Evolutionary conservation across 345 rosid genomes (phyloP).

Genomic region (Aquilaria yunnanensis): DNA sequence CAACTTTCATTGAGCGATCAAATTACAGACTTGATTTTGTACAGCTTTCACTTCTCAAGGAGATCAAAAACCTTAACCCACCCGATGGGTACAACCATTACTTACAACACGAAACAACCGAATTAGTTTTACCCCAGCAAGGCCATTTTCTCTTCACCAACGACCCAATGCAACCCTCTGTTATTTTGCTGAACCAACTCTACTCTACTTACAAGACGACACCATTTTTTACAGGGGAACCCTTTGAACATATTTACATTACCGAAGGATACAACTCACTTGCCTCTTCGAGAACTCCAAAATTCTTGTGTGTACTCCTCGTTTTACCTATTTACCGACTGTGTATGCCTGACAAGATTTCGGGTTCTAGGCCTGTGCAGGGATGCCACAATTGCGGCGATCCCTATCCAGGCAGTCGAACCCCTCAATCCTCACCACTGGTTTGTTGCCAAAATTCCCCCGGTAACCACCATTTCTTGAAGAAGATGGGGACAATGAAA

Average conservation of each 20-base stretch:
- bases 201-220: conserved; percentile 13
- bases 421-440: conserved; percentile 81
- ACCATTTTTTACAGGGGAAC: conserved; percentile 18
- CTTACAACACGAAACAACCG: conserved; percentile 12
- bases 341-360: not conserved
- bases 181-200: conserved; percentile 21
- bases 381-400: conserved; percentile 62
- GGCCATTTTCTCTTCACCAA: not conserved
- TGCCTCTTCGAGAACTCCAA: conserved; percentile 20
- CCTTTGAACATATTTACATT: conserved; percentile 36
- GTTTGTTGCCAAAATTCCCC: conserved; percentile 74
- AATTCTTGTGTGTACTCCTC: conserved; percentile 15
- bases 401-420: conserved; percentile 94
- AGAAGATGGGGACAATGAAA: conserved; percentile 27
- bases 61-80: conserved; percentile 13
- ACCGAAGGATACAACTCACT: conserved; percentile 16
- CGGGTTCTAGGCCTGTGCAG: conserved; percentile 60
- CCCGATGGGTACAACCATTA: conserved; percentile 10
- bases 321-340: conserved; percentile 21
- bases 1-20: conserved; percentile 5
- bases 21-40: conserved; percentile 25
- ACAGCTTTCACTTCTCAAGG: conserved; percentile 25
- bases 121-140: not conserved
- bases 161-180: conserved; percentile 5
- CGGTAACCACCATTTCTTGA: conserved; percentile 70